Conservation (phyloP, 805 yeast genomes). For the Starmerella potacharoeniae region DNA sequence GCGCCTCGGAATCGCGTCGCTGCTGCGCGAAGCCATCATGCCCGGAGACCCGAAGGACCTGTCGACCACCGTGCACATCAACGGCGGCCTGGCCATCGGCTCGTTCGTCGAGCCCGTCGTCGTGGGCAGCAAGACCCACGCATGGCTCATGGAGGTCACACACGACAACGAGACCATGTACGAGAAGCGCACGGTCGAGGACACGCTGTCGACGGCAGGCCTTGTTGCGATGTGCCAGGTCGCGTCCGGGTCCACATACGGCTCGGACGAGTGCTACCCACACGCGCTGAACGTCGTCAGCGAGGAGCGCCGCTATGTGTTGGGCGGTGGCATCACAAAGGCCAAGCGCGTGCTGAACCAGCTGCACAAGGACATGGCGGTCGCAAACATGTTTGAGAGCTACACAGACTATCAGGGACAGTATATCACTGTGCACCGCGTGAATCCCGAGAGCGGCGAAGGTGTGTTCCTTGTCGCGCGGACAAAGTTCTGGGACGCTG, state of each 20-base stretch:
- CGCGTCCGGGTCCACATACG: conserved; percentile 88
- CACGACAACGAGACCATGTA: conserved; percentile 88
- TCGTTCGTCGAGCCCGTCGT: conserved; percentile 42
- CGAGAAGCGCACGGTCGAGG: conserved; percentile 86
- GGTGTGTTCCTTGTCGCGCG: conserved; percentile 87
- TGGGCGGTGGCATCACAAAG: conserved; percentile 55
- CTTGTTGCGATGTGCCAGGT: conserved; percentile 85
- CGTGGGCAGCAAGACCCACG: conserved; percentile 70
- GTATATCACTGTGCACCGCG: conserved; percentile 79
- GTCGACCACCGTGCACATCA: conserved; percentile 74
- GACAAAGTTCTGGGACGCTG: conserved; percentile 47
- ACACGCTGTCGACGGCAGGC: conserved; percentile 90
- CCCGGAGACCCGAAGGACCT: conserved; percentile 82
- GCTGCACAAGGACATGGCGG: conserved; percentile 31
- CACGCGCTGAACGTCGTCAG: conserved; percentile 64
- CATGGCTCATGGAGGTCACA: conserved; percentile 93
- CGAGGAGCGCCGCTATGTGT: conserved; percentile 53
- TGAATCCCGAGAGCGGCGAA: conserved; percentile 68
- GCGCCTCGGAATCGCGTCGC: conserved; percentile 74
- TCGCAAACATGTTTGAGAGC: conserved; percentile 66
- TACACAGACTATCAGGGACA: conserved; percentile 91
- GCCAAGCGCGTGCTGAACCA: conserved; percentile 41
- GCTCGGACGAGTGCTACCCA: conserved; percentile 89
- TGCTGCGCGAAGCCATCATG: conserved; percentile 95
- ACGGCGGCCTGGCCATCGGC: conserved; percentile 94